Percentiles rank a stretch among this genome's conserved stretches.
Evolutionary conservation across 768 basidiomycete genomes (phyloP).

Genomic region (Termitomyces sp.): DNA sequence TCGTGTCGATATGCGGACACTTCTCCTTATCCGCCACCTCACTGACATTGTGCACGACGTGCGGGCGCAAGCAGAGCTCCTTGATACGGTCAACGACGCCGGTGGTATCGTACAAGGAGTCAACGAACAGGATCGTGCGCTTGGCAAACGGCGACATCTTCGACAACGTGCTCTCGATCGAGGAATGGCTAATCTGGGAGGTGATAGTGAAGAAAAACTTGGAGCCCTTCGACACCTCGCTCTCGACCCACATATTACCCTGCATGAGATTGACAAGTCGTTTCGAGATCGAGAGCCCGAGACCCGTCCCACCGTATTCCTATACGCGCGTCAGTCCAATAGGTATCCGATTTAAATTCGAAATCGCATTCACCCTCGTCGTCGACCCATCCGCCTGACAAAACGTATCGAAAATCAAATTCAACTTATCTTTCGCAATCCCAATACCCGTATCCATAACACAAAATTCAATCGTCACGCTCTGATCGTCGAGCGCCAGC

Average conservation of each 20-base stretch:
- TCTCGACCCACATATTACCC: conserved; percentile 98
- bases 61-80: conserved; percentile 76
- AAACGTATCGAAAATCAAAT: conserved; percentile 98
- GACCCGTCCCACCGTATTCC: conserved; percentile 97
- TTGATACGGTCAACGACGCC: conserved; percentile 73
- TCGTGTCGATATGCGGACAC: conserved; percentile 89
- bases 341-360: too few relatives aligned
- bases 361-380: conserved; percentile 61
- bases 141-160: conserved; percentile 88
- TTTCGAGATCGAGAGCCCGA: conserved; percentile 96
- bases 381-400: conserved; percentile 99
- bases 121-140: conserved; percentile 88
- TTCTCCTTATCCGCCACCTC: conserved; percentile 80
- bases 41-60: conserved; percentile 72
- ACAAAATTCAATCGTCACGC: conserved; percentile 92
- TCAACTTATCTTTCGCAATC: conserved; percentile 97
- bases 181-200: conserved; percentile 73
- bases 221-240: conserved; percentile 88
- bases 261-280: conserved; percentile 96
- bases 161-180: conserved; percentile 64
- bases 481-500: conserved; percentile 73
- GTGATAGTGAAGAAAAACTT: conserved; percentile 97
- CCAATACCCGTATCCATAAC: conserved; percentile 98
- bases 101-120: conserved; percentile 74
- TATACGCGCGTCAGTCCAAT: conserved; percentile 23